Percentiles rank a stretch among this genome's conserved stretches.
Evolutionary conservation across 2,329 filamentous ascomycete genomes (phyloP).

Genomic region (Ophiocordyceps robertsii): DNA sequence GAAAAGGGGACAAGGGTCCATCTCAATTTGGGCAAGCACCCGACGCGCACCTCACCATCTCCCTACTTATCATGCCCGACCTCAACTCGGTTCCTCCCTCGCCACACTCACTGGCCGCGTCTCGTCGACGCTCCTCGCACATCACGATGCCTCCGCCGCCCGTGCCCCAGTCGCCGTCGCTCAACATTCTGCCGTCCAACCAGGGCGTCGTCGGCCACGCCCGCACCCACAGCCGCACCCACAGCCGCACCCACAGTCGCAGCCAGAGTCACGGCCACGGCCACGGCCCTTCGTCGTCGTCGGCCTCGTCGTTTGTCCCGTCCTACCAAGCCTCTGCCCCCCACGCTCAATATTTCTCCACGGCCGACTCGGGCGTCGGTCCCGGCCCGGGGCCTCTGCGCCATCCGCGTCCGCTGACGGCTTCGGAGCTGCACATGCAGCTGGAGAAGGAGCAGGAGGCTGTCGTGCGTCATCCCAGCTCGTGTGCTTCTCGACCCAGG

Average conservation of each 20-base stretch:
- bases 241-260: slow-evolving; percentile 10
- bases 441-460: slow-evolving; percentile 93
- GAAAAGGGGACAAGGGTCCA: too few species aligned
- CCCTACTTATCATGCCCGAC: slow-evolving; percentile 30
- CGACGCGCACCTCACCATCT: too few species aligned
- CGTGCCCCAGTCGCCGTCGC: slow-evolving; percentile 24
- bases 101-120: slow-evolving; percentile 27
- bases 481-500: too few species aligned
- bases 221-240: slow-evolving; percentile 4
- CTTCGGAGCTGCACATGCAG: slow-evolving; percentile 77
- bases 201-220: slow-evolving; percentile 30
- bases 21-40: too few species aligned
- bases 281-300: neutral
- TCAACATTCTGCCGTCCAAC: slow-evolving; percentile 46
- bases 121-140: slow-evolving; percentile 29
- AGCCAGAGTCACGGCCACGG: too few species aligned
- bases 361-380: slow-evolving; percentile 30
- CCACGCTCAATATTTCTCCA: slow-evolving; percentile 2
- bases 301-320: slow-evolving; percentile 10
- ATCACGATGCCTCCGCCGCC: slow-evolving; percentile 29
- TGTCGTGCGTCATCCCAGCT: slow-evolving; percentile 44
- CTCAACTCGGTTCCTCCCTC: slow-evolving; percentile 42
- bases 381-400: slow-evolving; percentile 60
- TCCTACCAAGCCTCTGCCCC: slow-evolving; percentile 8
- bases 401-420: slow-evolving; percentile 77